Base-by-base conservation (phyloP, 2,329 filamentous ascomycete species). In the Ceratocystis cubensis region DNA sequence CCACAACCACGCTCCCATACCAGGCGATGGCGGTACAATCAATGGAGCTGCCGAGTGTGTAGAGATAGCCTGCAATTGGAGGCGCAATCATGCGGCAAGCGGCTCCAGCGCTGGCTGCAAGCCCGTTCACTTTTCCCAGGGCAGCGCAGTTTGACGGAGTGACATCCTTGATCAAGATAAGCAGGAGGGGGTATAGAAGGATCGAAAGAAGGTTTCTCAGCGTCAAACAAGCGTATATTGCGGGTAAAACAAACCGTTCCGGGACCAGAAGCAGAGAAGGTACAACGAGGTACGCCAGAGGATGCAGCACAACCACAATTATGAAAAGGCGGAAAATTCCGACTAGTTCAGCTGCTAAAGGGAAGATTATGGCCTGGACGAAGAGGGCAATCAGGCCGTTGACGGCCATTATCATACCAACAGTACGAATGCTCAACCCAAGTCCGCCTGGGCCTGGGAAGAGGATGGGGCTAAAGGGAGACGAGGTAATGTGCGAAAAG, bases 131-230 rank as follows among this genome's bases (percentile, higher is more conserved):
- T 70, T 80, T 84, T 64, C 85, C 85, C 48, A 87, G 76, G 5
- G 84, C 80, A 53, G 76, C 77, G 5, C 78, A 75, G 5, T 63
- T 63, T 41, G 77, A 79, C 1, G 84, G 83, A 0, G 83, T 85
- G 1, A 84, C 83, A 71, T 87, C 83, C 74, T 88, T 88, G 77
- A 88, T 82, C 41, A 87, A 77, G 70, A 88, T 88, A 57, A 88
- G 77, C 46, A 88, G 78, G 4, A 87, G 77, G 1, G 85, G 85
- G 71, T 86, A 88, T n/a, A 86, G 77, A 65, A 85, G 78, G 71
- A 87, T 87, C 59, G 81, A 82, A 46, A 86, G 76, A 15, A 86
- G 71, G 71, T 86, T 87, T 65, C 84, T 81, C 48, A 87, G 72
- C 0, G 80, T 75, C 66, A 86, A 75, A 70, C 80, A 83, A 63